Conservation (phyloP, 108 stramenopile species). For the Nitzschia putrida region DNA sequence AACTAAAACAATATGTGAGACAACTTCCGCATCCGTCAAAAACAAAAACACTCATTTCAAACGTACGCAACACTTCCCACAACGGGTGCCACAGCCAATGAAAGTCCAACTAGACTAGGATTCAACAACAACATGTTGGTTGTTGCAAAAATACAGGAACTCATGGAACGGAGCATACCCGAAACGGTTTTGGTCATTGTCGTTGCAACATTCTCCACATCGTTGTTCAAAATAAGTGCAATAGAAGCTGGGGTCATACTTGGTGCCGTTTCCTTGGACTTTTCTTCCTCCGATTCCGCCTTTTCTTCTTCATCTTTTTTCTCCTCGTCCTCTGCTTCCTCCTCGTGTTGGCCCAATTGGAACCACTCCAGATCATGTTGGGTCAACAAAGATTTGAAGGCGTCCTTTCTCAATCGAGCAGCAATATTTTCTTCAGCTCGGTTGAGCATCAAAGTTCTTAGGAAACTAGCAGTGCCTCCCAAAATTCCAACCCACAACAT, state of each 20-base stretch:
- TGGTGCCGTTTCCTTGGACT: not conserved
- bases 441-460: conserved; percentile 72
- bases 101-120: conserved; percentile 69
- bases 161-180: conserved; percentile 66
- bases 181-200: conserved; percentile 71
- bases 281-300: conserved; percentile 4
- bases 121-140: conserved; percentile 81
- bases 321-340: conserved; percentile 17
- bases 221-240: conserved; percentile 67
- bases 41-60: not conserved
- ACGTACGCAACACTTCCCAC: conserved; percentile 66
- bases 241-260: conserved; percentile 71
- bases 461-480: conserved; percentile 80
- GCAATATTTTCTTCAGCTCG: conserved; percentile 73
- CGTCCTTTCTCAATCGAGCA: conserved; percentile 58
- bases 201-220: conserved; percentile 65
- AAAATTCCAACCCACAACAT: conserved; percentile 55
- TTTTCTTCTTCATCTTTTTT: not conserved
- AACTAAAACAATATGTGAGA: conserved; percentile 1
- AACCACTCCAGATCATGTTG: conserved; percentile 79
- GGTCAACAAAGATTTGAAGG: conserved; percentile 55
- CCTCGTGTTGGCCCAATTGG: conserved; percentile 37
- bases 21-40: not conserved
- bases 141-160: conserved; percentile 72
- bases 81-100: conserved; percentile 67